Evolutionary conservation across 306 rosid genomes (phyloP), one percentile per base, ranked within the genome.

Genomic region (Nissolia schottii): DNA sequence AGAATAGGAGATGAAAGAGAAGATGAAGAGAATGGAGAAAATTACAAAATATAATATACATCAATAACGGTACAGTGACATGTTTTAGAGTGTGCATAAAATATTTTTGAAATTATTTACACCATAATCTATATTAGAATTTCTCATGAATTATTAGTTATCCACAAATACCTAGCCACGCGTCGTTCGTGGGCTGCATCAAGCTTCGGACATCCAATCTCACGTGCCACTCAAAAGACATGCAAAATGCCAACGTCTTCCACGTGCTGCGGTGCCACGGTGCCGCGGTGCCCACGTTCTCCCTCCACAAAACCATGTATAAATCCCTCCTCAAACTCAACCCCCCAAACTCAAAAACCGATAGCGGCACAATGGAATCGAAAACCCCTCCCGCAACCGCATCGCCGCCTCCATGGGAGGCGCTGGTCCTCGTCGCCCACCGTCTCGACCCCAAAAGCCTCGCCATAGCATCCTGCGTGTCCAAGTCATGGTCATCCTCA

Each of bases 391-490:
- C 7, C 1, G 8, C 71, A 7, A 31, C 43, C 6, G 15, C 31
- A 34, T 67, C 86, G 0, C 66, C 71, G 28, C 84, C 83, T 0
- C 78, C 85, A 35, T 87, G 91, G 88, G 85, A 87, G 76, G 84
- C 80, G 8, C 56, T 88, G 4, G 63, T 53, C 32, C 85, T 91
- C 1, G 67, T 91, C 0, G 80, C 80, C 31, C 81, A 61, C 13
- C 45, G 67, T 55, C 97, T 89, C 7, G 91, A 91, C 77, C 87
- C 85, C n/a, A 79, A 81, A 77, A 51, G 88, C 37, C 71, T 91
- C 3, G 91, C 91, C 75, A 54, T 71, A 10, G 83, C 97, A 54
- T 87, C 86, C 0, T 89, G 93, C 32, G 90, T 84, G 0, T 84
- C 84, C 62, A 87, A 87, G 49, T 79, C 84, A 49, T 91, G 93